Base-by-base conservation (phyloP, 495 filamentous ascomycete genomes). In the Podospora sp. region DNA sequence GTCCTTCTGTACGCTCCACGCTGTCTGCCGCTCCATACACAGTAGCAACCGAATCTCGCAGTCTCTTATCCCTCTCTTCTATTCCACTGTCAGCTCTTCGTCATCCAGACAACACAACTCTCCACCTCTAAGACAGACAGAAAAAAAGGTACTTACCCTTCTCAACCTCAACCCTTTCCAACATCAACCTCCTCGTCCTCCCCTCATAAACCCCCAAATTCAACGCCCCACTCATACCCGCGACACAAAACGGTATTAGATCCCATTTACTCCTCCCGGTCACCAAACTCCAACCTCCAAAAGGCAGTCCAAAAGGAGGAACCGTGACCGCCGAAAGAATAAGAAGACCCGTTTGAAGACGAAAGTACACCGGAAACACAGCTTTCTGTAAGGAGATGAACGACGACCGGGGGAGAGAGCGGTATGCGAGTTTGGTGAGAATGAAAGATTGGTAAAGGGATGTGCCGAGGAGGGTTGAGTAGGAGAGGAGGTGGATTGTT, bases 331-430 rank as follows among this genome's bases (percentile, higher is more conserved):
- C 78, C 0, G 80, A 82, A 2, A 87, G 66, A 1, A 80, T 40
- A 11, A 82, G 68, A 14, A 87, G 71, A 0, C 78, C 51, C 14
- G 80, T 68, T 60, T 87, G 85, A 3, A 69, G 68, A 0, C 68
- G 69, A 71, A 88, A 88, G 70, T 88, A 87, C 35, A 82, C 66
- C 0, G 85, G 86, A 65, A 88, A 88, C 8, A 87, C 56, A 18
- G 77, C 79, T 63, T 84, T 85, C 57, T 86, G 83, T 0, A 87
- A 74, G 0, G 74, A 71, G 22, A 80, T 80, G 71, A 87, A 88
- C 2, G 81, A 75, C 1, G 79, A 76, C 57, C 77, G 74, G 0
- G 86, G 82, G 6, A 87, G 77, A 1, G 76, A 71, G 49, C 72
- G 65, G 71, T 74, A 84, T 69, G 75, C 80, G 11, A 87, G 66